A percentile compares a stretch with the other conserved stretches of the same genome.
Conservation (phyloP, 331 rosid species). For the Dryas integrifolia region DNA sequence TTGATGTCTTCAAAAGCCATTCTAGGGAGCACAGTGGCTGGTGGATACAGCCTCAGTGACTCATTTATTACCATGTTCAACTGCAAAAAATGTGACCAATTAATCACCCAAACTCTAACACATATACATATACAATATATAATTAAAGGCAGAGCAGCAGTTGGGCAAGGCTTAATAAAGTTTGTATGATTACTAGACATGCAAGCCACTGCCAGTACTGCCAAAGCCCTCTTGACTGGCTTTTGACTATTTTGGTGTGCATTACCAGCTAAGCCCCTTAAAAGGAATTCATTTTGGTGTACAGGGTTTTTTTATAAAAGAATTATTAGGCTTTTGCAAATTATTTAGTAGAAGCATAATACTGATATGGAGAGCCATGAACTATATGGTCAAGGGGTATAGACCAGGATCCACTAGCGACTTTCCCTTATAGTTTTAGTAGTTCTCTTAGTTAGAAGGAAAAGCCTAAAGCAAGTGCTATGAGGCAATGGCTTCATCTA, state of each 20-base stretch:
- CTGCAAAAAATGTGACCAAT: constrained; percentile 38
- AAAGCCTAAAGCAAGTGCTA: neutral
- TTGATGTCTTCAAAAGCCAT: constrained; percentile 88
- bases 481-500: neutral
- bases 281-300: neutral
- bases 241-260: constrained; percentile 15
- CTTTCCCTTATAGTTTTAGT: neutral
- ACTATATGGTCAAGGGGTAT: constrained; percentile 6
- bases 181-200: constrained; percentile 7
- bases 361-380: constrained; percentile 37
- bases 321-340: neutral
- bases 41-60: constrained; percentile 83
- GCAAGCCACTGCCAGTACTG: constrained; percentile 5
- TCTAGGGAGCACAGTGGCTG: constrained; percentile 86
- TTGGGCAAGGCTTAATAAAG: neutral
- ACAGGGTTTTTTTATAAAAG: neutral
- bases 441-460: neutral
- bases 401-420: constrained; percentile 30
- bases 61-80: constrained; percentile 88
- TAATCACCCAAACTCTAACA: neutral
- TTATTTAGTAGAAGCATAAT: neutral
- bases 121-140: neutral
- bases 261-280: constrained; percentile 25
- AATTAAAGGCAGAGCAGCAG: neutral
- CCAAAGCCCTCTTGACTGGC: constrained; percentile 7